Evolutionary conservation across 1,139 yeast genomes (phyloP).

Genomic region (Sugiyamaella pinicola): DNA sequence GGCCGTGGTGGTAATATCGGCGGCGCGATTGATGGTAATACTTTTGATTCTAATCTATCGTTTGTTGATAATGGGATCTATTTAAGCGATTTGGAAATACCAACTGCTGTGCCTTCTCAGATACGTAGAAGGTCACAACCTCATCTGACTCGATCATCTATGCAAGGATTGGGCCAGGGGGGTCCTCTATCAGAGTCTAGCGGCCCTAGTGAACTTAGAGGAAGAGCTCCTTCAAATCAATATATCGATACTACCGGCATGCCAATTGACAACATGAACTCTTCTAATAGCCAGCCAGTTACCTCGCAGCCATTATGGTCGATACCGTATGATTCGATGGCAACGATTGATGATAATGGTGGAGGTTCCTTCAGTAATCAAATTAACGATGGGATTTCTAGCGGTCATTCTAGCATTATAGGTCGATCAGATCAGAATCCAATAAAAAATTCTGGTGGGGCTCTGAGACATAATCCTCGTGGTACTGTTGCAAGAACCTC

Average conservation of each 20-base stretch:
- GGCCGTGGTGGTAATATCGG: background rate
- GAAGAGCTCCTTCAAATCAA: background rate
- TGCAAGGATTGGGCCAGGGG: background rate
- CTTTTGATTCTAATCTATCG: constrained; percentile 12
- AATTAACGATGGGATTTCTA: background rate
- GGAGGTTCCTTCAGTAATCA: background rate
- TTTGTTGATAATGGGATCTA: constrained; percentile 14
- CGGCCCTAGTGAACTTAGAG: background rate
- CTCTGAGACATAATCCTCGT: background rate
- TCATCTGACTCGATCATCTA: background rate
- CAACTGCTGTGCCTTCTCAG: constrained; percentile 1
- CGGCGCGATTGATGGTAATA: background rate
- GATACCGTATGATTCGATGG: constrained; percentile 5
- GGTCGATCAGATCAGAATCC: background rate
- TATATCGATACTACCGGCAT: constrained; percentile 4
- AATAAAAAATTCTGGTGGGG: background rate
- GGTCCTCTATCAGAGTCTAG: background rate
- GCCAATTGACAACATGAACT: constrained; percentile 1
- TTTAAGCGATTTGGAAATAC: constrained; percentile 16
- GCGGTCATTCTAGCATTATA: no score
- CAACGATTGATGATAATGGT: constrained; percentile 1
- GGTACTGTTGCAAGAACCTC: constrained; percentile 2
- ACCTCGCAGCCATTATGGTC: constrained; percentile 22
- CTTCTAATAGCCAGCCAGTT: constrained; percentile 13
- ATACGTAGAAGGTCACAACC: constrained; percentile 9